Percentiles rank a stretch among this genome's conserved stretches.
These are phyloP conservation scores for Hypoxylon sp. DNA, from an alignment of 2,329 filamentous ascomycete genomes.

Conservation along the genomic window DNA sequence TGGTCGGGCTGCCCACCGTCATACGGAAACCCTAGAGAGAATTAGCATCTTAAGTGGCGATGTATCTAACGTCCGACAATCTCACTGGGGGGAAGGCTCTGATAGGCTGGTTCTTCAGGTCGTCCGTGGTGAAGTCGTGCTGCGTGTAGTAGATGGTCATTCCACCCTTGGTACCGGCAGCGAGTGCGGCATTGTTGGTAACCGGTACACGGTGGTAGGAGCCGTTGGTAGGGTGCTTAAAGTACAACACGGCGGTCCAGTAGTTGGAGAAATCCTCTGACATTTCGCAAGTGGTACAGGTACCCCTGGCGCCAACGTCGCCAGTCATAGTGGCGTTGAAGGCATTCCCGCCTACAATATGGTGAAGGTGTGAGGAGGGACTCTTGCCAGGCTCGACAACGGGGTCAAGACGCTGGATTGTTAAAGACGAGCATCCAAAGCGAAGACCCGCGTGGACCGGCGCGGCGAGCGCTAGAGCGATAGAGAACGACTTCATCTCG, in stretches of 20 bases:
- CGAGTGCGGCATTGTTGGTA: constrained; percentile 49
- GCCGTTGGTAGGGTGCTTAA: constrained; percentile 54
- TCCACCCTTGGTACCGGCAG: constrained; percentile 49
- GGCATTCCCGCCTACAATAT: constrained; percentile 55
- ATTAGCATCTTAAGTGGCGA: constrained; percentile 29
- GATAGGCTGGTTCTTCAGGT: constrained; percentile 55
- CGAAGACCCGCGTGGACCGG: constrained; percentile 52
- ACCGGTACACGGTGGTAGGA: constrained; percentile 54
- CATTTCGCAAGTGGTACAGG: constrained; percentile 54
- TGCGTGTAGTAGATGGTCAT: constrained; percentile 55
- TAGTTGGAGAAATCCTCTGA: constrained; percentile 53
- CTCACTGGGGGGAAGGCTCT: constrained; percentile 61
- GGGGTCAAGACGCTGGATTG: constrained; percentile 53
- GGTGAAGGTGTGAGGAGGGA: constrained; percentile 52
- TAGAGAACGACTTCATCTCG: constrained; percentile 51
- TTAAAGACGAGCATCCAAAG: constrained; percentile 52
- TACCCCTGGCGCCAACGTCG: constrained; percentile 50
- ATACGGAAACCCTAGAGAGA: constrained; percentile 60
- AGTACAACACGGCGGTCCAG: constrained; percentile 55
- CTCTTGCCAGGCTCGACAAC: constrained; percentile 51
- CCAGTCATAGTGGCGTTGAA: constrained; percentile 53
- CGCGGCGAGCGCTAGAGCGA: constrained; percentile 50
- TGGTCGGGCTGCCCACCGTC: constrained; percentile 58
- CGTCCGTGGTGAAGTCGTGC: constrained; percentile 49
- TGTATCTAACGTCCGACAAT: background rate